Percentiles rank a stretch among this genome's conserved stretches.
Conservation (phyloP, 1,139 yeast genomes). For the Yamadazyma trypodendri region DNA sequence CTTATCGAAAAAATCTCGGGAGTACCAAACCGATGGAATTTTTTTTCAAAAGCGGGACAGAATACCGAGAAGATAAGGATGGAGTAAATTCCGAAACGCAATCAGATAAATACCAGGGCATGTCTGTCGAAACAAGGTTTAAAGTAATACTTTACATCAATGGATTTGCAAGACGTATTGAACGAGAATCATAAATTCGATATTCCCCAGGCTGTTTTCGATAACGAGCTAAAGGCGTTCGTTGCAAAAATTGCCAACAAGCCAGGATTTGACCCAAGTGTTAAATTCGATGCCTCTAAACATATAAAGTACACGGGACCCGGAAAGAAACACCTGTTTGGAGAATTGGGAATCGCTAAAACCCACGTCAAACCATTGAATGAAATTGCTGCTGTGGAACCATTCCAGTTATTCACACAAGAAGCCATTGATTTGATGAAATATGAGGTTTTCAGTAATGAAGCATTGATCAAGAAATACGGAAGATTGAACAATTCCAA, state of each 20-base stretch:
- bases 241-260: constrained; percentile 18
- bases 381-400: constrained; percentile 29
- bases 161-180: constrained; percentile 14
- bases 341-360: constrained; percentile 26
- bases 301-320: constrained; percentile 21
- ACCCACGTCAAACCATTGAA: constrained; percentile 25
- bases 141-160: background rate
- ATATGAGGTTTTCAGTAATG: constrained; percentile 28
- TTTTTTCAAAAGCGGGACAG: too few relatives aligned
- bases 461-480: constrained; percentile 24
- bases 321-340: constrained; percentile 11
- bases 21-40: background rate
- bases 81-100: too few relatives aligned
- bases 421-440: constrained; percentile 31
- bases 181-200: constrained; percentile 19
- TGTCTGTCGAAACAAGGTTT: too few relatives aligned
- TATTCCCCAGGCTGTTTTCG: constrained; percentile 25
- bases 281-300: constrained; percentile 24
- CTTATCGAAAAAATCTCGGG: background rate
- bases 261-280: constrained; percentile 24
- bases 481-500: constrained; percentile 22
- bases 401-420: constrained; percentile 28
- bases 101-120: too few relatives aligned
- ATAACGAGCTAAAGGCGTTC: constrained; percentile 21
- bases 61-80: too few relatives aligned